Evolutionary conservation across 305 asterid species (phyloP).

Genomic region (Solanum hybrid): DNA sequence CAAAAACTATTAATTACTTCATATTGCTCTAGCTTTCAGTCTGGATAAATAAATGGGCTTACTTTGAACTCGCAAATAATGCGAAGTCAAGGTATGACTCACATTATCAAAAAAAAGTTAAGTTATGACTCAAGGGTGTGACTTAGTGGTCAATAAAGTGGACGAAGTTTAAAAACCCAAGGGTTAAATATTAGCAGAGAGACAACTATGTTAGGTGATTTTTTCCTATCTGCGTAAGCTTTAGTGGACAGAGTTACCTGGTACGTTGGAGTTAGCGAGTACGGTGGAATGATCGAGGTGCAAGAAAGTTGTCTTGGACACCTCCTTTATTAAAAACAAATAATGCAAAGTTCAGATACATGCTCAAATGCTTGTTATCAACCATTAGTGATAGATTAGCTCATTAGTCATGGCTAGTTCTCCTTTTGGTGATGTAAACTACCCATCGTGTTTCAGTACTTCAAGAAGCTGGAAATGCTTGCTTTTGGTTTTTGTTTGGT

Average conservation of each 20-base stretch:
- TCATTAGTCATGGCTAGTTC: background rate
- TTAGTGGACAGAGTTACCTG: background rate
- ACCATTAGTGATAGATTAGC: background rate
- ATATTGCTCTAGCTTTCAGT: background rate
- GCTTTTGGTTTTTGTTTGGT: background rate
- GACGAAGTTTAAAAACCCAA: background rate
- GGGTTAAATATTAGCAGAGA: background rate
- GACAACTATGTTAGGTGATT: background rate
- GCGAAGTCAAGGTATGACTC: background rate
- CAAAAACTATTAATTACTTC: background rate
- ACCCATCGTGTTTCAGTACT: background rate
- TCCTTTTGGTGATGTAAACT: background rate
- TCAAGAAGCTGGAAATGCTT: conserved; percentile 1
- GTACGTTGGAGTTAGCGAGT: background rate
- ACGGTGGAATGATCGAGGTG: background rate
- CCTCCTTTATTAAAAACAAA: background rate
- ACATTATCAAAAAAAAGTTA: background rate
- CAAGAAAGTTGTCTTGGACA: background rate
- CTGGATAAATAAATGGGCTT: background rate
- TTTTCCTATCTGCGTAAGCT: background rate
- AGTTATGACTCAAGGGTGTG: background rate
- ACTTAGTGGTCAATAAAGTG: background rate
- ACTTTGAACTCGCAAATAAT: background rate
- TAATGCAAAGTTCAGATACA: background rate
- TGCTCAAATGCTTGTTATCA: background rate